Conservation (phyloP, 2,329 filamentous ascomycete species). For the Neonectria coccinea region DNA sequence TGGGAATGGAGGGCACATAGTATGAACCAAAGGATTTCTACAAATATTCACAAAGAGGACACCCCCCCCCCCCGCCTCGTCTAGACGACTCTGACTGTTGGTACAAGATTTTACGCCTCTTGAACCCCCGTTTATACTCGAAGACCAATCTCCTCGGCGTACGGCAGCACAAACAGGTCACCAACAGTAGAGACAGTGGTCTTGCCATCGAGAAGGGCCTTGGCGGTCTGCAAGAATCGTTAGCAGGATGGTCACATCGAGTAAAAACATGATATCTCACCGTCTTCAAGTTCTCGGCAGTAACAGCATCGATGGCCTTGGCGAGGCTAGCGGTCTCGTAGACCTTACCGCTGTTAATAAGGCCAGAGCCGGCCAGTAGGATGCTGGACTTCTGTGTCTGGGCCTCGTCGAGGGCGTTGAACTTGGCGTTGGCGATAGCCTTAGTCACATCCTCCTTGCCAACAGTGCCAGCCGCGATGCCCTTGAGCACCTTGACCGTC, state of each 20-base stretch:
- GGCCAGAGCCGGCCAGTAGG: slow-evolving; percentile 84
- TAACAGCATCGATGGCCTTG: slow-evolving; percentile 83
- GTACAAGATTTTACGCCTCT: slow-evolving; percentile 55
- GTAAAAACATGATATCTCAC: slow-evolving; percentile 65
- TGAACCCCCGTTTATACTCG: slow-evolving; percentile 77
- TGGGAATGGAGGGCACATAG: slow-evolving; percentile 31
- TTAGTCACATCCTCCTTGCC: slow-evolving; percentile 90
- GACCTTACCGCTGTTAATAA: slow-evolving; percentile 83
- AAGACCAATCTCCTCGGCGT: slow-evolving; percentile 92
- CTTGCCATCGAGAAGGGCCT: slow-evolving; percentile 87
- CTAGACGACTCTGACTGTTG: slow-evolving; percentile 58
- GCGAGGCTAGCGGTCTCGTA: slow-evolving; percentile 86
- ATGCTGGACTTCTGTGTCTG: slow-evolving; percentile 83
- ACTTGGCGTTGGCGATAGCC: slow-evolving; percentile 93
- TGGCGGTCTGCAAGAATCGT: slow-evolving; percentile 75
- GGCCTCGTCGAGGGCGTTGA: slow-evolving; percentile 84
- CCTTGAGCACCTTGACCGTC: slow-evolving; percentile 85
- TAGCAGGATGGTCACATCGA: slow-evolving; percentile 42
- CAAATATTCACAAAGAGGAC: slow-evolving; percentile 60
- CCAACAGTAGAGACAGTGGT: slow-evolving; percentile 90
- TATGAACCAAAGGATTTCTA: slow-evolving; percentile 55
- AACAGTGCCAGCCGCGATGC: slow-evolving; percentile 79
- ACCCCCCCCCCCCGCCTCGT: slow-evolving; percentile 49
- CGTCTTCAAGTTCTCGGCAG: slow-evolving; percentile 84
- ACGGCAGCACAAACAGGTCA: slow-evolving; percentile 91